Conservation (phyloP, 768 basidiomycete genomes). For the Rhodotorula sphaerocarpa region DNA sequence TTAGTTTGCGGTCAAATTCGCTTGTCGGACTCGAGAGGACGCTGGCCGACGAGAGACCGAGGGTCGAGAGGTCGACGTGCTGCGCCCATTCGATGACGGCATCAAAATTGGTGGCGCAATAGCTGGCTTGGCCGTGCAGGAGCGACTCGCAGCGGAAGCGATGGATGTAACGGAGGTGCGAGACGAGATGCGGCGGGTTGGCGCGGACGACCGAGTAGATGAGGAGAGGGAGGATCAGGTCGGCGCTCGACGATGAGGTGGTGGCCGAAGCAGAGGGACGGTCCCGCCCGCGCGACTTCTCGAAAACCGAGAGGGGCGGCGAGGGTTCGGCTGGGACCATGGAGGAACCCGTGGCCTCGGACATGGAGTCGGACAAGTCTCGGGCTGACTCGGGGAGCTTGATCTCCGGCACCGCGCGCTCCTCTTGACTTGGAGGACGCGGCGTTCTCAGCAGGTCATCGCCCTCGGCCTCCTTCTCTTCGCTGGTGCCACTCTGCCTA, state of each 20-base stretch:
- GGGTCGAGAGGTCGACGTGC: conserved; percentile 73
- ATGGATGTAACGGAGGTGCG: conserved; percentile 52
- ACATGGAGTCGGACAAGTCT: conserved; percentile 14
- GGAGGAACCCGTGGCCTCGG: conserved; percentile 18
- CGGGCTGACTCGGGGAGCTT: conserved; percentile 20
- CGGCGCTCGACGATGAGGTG: conserved; percentile 56
- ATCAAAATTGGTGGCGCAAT: conserved; percentile 87
- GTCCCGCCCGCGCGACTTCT: conserved; percentile 1
- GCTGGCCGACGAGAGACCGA: conserved; percentile 50
- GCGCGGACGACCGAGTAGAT: conserved; percentile 90
- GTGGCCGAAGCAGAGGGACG: conserved; percentile 4
- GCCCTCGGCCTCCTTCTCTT: conserved; percentile 4
- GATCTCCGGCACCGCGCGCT: conserved; percentile 30
- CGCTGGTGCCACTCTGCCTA: background rate
- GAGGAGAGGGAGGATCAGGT: conserved; percentile 82
- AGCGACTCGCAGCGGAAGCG: conserved; percentile 53
- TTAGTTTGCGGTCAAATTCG: no score
- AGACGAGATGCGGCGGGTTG: conserved; percentile 75
- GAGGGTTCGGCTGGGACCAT: conserved; percentile 1
- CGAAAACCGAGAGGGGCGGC: conserved; percentile 26
- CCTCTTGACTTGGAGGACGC: background rate
- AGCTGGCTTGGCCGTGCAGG: conserved; percentile 71
- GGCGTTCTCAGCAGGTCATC: conserved; percentile 26
- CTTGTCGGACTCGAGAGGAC: conserved; percentile 26
- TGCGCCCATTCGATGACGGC: conserved; percentile 94